Percentiles rank a stretch among this genome's conserved stretches.
These are phyloP conservation scores for Urochloa ruziziensis DNA, from an alignment of 176 grass and related monocot species.

Conservation along the genomic window DNA sequence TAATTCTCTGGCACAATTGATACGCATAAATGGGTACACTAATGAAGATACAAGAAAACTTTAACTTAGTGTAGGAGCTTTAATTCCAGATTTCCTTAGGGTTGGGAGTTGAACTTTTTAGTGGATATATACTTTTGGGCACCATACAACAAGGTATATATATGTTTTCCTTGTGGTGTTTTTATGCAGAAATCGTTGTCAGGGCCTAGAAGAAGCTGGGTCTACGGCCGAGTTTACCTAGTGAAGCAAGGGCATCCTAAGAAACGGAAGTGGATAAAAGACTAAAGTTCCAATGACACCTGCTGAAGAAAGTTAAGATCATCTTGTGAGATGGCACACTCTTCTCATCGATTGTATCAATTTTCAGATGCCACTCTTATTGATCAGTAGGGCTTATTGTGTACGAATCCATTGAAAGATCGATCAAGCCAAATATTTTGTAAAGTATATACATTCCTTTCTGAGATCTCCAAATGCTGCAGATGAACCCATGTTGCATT, in stretches of 20 bases:
- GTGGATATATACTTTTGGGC: not conserved
- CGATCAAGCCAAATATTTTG: conserved; percentile 21
- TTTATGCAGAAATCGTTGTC: conserved; percentile 58
- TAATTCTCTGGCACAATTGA: not conserved
- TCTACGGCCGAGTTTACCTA: conserved; percentile 90
- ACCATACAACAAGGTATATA: not conserved
- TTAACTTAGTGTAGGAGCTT: not conserved
- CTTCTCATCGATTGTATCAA: not conserved
- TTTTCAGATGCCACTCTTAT: not conserved
- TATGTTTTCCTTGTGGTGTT: not conserved
- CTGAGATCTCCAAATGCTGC: not conserved
- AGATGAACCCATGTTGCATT: not conserved
- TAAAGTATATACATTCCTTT: conserved; percentile 18
- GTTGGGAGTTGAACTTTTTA: not conserved
- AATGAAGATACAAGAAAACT: not conserved
- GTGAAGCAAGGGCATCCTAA: conserved; percentile 45
- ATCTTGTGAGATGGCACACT: not conserved
- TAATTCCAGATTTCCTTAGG: not conserved
- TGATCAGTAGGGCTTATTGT: not conserved
- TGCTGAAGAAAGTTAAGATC: conserved; percentile 14
- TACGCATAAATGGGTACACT: not conserved
- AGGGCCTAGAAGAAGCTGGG: conserved; percentile 63
- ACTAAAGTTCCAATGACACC: not conserved
- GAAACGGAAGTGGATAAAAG: conserved; percentile 41
- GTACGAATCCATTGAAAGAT: not conserved